These are phyloP conservation scores for Marasmius sp. DNA, from an alignment of 1,284 basidiomycete genomes.

Conservation along the genomic window DNA sequence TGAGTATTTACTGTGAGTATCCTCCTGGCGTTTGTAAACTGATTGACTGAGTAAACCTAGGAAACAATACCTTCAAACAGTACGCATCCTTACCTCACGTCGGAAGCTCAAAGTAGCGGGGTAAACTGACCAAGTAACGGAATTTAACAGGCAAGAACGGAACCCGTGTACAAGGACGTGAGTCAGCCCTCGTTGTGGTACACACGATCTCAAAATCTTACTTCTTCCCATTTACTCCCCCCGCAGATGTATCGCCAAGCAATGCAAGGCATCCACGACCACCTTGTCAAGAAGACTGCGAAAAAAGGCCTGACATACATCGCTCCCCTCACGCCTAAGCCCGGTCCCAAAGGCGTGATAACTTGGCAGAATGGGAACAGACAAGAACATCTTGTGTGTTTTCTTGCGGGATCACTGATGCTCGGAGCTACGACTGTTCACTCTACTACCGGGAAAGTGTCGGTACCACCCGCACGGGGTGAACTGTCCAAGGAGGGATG, in stretches of 20 bases:
- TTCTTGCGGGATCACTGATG: constrained; percentile 70
- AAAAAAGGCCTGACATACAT: constrained; percentile 65
- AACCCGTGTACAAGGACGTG: constrained; percentile 71
- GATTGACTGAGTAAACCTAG: constrained; percentile 28
- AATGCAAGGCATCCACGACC: constrained; percentile 72
- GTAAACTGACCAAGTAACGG: background rate
- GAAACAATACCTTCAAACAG: constrained; percentile 76
- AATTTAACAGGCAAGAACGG: constrained; percentile 34
- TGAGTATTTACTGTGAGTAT: constrained; percentile 77
- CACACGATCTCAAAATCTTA: background rate
- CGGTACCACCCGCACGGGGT: constrained; percentile 50
- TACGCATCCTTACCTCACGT: constrained; percentile 19
- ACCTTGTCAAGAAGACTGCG: constrained; percentile 61
- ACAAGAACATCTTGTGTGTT: constrained; percentile 43
- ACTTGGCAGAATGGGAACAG: constrained; percentile 11
- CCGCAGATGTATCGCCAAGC: constrained; percentile 79
- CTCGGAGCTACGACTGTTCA: constrained; percentile 68
- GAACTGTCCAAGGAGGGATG: constrained; percentile 53
- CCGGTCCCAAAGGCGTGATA: constrained; percentile 20
- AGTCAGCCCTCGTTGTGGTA: constrained; percentile 9
- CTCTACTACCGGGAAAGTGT: constrained; percentile 38
- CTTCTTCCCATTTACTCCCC: background rate
- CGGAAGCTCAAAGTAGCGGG: background rate
- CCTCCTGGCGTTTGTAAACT: background rate
- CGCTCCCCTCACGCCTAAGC: constrained; percentile 56